These are phyloP conservation scores for Circinella minor DNA, from an alignment of 371 early-diverging fungal species.

Conservation along the genomic window DNA sequence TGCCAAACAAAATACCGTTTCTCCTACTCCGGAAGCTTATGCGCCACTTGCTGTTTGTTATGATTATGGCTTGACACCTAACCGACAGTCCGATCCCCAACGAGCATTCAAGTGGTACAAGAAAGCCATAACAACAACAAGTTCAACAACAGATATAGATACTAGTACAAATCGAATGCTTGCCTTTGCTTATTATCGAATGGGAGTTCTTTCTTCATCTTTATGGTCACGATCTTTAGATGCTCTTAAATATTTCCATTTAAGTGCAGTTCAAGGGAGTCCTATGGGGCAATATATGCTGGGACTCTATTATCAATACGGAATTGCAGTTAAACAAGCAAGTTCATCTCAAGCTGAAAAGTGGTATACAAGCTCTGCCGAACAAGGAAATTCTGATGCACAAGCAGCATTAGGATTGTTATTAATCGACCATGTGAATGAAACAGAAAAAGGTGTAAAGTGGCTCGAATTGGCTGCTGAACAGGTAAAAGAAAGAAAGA, in stretches of 20 bases:
- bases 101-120: constrained; percentile 86
- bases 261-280: constrained; percentile 27
- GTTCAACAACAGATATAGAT: not conserved
- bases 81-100: constrained; percentile 9
- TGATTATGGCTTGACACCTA: constrained; percentile 13
- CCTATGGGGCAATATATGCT: constrained; percentile 38
- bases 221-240: not conserved
- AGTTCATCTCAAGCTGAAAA: constrained; percentile 16
- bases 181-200: constrained; percentile 15
- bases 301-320: constrained; percentile 30
- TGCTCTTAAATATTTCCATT: constrained; percentile 7
- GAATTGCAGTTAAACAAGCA: constrained; percentile 2
- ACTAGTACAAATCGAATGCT: not conserved
- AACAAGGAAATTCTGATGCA: constrained; percentile 46
- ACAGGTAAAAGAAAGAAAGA: constrained; percentile 8
- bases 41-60: constrained; percentile 9
- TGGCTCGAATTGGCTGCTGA: constrained; percentile 24
- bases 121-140: constrained; percentile 76
- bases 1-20: not conserved
- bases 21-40: not conserved
- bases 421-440: constrained; percentile 27
- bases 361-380: constrained; percentile 22
- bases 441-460: constrained; percentile 2
- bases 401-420: constrained; percentile 52
- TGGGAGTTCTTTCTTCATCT: constrained; percentile 6